Base-by-base conservation (phyloP, 116 monocot genomes). In the Cymodocea nodosa region DNA sequence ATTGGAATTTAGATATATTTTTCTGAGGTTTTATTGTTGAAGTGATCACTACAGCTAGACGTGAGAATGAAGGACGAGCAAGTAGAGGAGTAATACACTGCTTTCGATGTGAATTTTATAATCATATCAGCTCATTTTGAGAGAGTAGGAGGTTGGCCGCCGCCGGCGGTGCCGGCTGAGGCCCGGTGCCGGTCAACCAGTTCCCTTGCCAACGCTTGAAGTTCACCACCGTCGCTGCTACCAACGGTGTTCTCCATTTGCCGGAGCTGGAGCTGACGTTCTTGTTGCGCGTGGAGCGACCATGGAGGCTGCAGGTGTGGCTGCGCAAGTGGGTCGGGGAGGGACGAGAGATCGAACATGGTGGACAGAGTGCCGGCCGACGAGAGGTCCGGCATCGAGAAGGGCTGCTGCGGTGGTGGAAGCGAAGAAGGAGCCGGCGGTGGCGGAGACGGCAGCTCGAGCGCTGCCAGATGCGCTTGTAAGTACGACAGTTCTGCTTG, bases 401-500 rank as follows among this genome's bases (percentile, higher is more conserved):
- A 77, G 16, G 81, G 71, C 0, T 67, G 53, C 18, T 71, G 49
- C 7, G 71, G 70, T 34, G 50, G 65, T 0, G 73, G 44, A 44
- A 11, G 44, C 6, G 44, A 8, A 44, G 44, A 71, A 30, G 75
- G 81, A 0, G 69, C 30, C 30, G 30, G 77, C 0, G 80, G 79
- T 1, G 64, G 81, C 0, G 85, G 82, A 8, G 80, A 69, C 1
- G 84, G 79, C 44, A 84, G 64, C 86, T 90, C 90, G 2, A 90
- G 66, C 10, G 83, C 72, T 13, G 84, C 86, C 2, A 91, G 71
- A 60, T 86, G 91, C 13, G 86, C 76, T 22, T 86, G 86, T 49
- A 91, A n/a, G 74, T 82, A 84, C 1, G 84, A 74, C 15, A 91
- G 73, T 70, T 91, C 91, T 0, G 84, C 76, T 50, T 91, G 91